Percentiles rank a stretch among this genome's conserved stretches.
These are phyloP conservation scores for Exophiala lecanii-corni DNA, from an alignment of 2,329 filamentous ascomycete species.

Conservation along the genomic window DNA sequence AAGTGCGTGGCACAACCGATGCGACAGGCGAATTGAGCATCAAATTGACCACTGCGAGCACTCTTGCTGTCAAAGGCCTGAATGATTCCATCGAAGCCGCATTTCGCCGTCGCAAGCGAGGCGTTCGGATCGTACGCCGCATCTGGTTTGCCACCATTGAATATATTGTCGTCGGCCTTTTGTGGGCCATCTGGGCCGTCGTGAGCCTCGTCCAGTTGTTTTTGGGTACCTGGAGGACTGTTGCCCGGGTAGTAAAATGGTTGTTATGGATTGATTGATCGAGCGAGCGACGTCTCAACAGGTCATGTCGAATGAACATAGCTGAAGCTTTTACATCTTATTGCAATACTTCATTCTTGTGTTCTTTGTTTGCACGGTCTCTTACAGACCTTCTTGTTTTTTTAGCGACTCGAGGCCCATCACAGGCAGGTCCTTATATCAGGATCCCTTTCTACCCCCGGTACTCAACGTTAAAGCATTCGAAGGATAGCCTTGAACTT, in stretches of 20 bases:
- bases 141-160: conserved; percentile 79
- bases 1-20: conserved; percentile 66
- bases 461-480: too few species aligned
- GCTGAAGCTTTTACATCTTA: too few species aligned
- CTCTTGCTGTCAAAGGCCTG: conserved; percentile 74
- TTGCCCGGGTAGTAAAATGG: conserved; percentile 65
- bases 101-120: conserved; percentile 67
- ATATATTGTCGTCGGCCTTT: conserved; percentile 79
- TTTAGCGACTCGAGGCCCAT: too few species aligned
- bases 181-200: conserved; percentile 93
- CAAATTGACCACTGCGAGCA: conserved; percentile 70
- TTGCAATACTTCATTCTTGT: too few species aligned
- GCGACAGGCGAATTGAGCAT: conserved; percentile 74
- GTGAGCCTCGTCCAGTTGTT: conserved; percentile 70
- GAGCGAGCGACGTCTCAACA: too few species aligned
- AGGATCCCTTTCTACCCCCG: too few species aligned
- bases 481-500: too few species aligned
- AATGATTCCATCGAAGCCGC: conserved; percentile 67
- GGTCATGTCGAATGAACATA: too few species aligned
- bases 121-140: conserved; percentile 66
- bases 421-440: too few species aligned
- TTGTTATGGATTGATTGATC: conserved; percentile 62
- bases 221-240: conserved; percentile 57
- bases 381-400: too few species aligned
- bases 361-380: too few species aligned